phyloP scores from a whole-genome alignment of 192 early-diverging fungal genomes.

The Backusella parvicylindrica region DNA sequence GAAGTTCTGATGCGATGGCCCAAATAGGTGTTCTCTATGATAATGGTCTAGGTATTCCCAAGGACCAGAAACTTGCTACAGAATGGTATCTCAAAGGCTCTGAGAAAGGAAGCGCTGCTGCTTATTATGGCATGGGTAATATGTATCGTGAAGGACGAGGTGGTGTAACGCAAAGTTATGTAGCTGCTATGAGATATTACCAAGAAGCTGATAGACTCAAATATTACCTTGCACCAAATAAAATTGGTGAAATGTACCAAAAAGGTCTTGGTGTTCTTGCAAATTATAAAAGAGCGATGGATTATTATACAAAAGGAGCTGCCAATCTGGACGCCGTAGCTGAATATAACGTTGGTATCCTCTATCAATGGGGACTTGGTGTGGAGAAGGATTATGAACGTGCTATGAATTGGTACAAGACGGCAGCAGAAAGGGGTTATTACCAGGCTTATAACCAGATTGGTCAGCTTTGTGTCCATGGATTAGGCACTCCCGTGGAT shows the following conservation, averaged over 20 bases:
- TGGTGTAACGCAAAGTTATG: not conserved
- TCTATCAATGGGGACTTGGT: not conserved
- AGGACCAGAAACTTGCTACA: not conserved
- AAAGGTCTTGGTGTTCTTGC: not conserved
- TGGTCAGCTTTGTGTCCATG: not conserved
- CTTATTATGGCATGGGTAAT: not conserved
- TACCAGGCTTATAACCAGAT: not conserved
- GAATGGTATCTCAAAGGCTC: not conserved
- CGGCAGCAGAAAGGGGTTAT: not conserved
- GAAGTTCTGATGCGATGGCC: not conserved
- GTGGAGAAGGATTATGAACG: not conserved
- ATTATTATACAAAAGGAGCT: not conserved
- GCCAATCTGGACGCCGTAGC: not conserved
- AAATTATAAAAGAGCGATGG: not conserved
- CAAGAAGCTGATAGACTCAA: not conserved
- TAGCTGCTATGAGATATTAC: not conserved
- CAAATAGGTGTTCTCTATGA: not conserved
- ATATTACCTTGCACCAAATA: not conserved
- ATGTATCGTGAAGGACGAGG: not conserved
- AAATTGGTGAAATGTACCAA: not conserved
- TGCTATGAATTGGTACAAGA: not conserved
- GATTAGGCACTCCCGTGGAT: not conserved
- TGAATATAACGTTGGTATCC: not conserved
- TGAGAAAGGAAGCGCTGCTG: not conserved
- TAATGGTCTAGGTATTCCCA: not conserved